Base-by-base conservation (phyloP, 1,139 yeast genomes). In the Magnusiomyces paraingens region DNA sequence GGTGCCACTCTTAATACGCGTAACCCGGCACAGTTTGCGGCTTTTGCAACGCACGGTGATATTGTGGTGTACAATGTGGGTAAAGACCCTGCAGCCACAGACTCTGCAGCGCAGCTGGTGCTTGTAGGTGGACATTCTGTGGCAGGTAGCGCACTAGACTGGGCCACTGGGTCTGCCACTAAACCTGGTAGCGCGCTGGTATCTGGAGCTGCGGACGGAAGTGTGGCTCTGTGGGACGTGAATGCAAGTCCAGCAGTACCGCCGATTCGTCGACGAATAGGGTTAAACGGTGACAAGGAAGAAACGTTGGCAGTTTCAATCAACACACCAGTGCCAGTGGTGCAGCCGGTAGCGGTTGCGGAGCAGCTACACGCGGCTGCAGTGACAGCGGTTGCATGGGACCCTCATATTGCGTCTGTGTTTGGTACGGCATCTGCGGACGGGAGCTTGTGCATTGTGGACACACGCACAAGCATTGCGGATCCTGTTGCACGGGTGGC, bases 371-470 rank as follows among this genome's bases (percentile, higher is more conserved):
- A 66, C 50, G 58, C 64, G 2, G 66, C 68, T 17, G 61, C 65
- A 14, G 72, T 73, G 51, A 73, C 71, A 52, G 76, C 73, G 52
- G 71, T 73, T 8, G 64, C 66, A 1, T 80, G 83, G 78, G 81
- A 78, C 59, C 64, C 67, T 49, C 62, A 64, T 48, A 69, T 75
- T 52, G 69, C 76, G n/a, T 70, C 76, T 14, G 66, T 86, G 44
- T 80, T 88, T 64, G 95, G 83, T 0, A 83, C 93, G 2, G 91
- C 81, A 3, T 77, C 89, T 17, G 95, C 86, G 65, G 94, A 86
- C 65, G 79, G 79, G 57, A 74, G 82, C 1, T 74, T 90, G 41
- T 81, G 81, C 55, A 73, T 90, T 47, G 86, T 82, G 64, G 99
- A 93, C 65, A 69, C 80, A 21, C 81, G 96, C 62, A 52, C 58